Evolutionary conservation across 129 eudicot species (phyloP), one percentile per base, ranked within the genome.

Genomic region (Lonicera japonica): DNA sequence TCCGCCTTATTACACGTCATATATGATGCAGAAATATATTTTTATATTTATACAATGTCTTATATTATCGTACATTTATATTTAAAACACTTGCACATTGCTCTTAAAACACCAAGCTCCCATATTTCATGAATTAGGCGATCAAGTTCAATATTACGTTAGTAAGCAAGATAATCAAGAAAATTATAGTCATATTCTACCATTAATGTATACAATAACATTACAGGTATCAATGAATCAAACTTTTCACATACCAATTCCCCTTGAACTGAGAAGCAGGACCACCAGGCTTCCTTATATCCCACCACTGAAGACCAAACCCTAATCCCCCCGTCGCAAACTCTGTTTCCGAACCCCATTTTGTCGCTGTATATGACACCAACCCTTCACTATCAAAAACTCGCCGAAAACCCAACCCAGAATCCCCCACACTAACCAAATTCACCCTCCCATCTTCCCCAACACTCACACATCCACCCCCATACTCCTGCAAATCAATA

Each of bases 381-480:
- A 91, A 65, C 20, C 97, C 94, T 34, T 71, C 69, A 59, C 95
- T 70, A 63, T 91, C 95, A 64, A 81, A 80, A 62, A 87, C 77
- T 68, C 66, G 66, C 54, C 75, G 68, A 65, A 64, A 67, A 40
- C 74, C 73, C 70, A 69, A 59, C 50, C 67, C 66, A 8, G 72
- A 55, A 55, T 62, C 83, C 0, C 79, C 77, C 7, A 84, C 60
- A 71, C 68, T 79, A 2, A 84, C 78, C 86, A 84, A 68, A 72
- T 80, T 79, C 57, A 87, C 94, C 72, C 95, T 84, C 88, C 97
- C 97, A 77, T 91, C 94, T 43, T 79, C 94, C 60, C 95, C 95
- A 59, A 82, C 95, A 56, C 76, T 77, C 61, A 87, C 83, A 66
- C 94, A 90, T 65, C 58, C 63, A 53, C 60, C 60, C 41, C 95